phyloP scores from a whole-genome alignment of 352 stramenopile genomes.

The Globisporangium paddicum region DNA sequence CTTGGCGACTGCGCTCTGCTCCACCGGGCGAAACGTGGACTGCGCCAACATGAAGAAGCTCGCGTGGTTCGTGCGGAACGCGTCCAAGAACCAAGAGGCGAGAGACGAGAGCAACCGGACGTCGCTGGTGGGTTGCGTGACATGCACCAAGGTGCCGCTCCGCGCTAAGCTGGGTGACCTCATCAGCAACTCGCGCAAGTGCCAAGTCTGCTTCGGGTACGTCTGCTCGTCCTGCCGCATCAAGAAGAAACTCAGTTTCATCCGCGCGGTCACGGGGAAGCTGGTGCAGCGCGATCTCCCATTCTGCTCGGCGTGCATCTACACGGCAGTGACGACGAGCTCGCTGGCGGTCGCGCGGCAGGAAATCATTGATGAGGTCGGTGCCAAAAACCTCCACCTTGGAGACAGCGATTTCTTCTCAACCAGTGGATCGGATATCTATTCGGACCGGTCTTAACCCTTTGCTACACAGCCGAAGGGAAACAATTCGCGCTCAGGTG shows the following conservation, averaged over 20 bases:
- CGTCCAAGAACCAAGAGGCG: conserved; percentile 11
- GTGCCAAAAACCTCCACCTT: background rate
- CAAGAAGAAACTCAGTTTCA: conserved; percentile 20
- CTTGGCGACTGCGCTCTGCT: conserved; percentile 22
- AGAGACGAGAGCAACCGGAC: conserved; percentile 8
- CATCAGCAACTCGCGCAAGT: conserved; percentile 10
- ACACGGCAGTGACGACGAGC: conserved; percentile 12
- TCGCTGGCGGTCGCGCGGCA: conserved; percentile 17
- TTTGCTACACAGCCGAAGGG: background rate
- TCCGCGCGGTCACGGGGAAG: conserved; percentile 11
- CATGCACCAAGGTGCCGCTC: conserved; percentile 3
- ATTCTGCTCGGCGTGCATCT: conserved; percentile 23
- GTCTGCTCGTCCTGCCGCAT: conserved; percentile 22
- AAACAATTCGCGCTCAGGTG: background rate
- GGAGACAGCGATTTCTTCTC: background rate
- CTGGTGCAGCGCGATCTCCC: conserved; percentile 14
- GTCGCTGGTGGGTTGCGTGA: conserved; percentile 8
- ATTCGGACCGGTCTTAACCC: background rate
- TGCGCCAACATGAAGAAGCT: conserved; percentile 37
- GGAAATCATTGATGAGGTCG: conserved; percentile 1
- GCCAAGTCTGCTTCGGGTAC: conserved; percentile 22
- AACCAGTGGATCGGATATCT: background rate
- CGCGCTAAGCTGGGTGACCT: too few relatives aligned
- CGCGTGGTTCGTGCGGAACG: conserved; percentile 16
- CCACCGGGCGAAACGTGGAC: conserved; percentile 18